Evolutionary conservation across 2,329 filamentous ascomycete genomes (phyloP).

Genomic region (Ustulina deusta): DNA sequence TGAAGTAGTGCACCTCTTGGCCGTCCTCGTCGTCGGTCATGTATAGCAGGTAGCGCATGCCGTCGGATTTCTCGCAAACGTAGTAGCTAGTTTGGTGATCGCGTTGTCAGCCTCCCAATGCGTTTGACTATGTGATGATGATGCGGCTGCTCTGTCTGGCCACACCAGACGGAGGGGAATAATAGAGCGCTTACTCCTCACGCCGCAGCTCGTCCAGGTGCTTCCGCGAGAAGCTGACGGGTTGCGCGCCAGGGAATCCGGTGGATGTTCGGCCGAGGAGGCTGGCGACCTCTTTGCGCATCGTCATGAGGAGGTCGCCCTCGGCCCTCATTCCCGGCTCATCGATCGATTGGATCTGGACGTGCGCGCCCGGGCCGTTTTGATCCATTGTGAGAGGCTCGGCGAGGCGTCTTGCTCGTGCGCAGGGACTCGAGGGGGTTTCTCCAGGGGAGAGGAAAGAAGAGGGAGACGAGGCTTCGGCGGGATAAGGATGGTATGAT

Average conservation of each 20-base stretch:
- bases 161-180: not conserved
- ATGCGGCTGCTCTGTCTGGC: not conserved
- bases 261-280: conserved; percentile 77
- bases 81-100: conserved; percentile 76
- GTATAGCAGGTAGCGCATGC: conserved; percentile 94
- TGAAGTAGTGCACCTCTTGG: conserved; percentile 84
- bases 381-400: conserved; percentile 34
- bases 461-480: conserved; percentile 1
- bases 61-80: conserved; percentile 98
- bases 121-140: not conserved
- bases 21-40: conserved; percentile 74
- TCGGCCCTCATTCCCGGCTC: conserved; percentile 75
- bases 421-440: not conserved
- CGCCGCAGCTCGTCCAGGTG: conserved; percentile 86
- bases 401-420: not conserved
- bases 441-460: not conserved
- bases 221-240: conserved; percentile 86
- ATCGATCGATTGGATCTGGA: conserved; percentile 63
- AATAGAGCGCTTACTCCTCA: conserved; percentile 70
- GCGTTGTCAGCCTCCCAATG: conserved; percentile 7
- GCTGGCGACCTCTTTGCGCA: conserved; percentile 79
- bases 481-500: not conserved
- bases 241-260: conserved; percentile 90
- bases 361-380: conserved; percentile 20
- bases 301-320: conserved; percentile 66